Evolutionary conservation across 352 stramenopile genomes (phyloP), one percentile per base, ranked within the genome.

Genomic region (Lagenidium sp.): DNA sequence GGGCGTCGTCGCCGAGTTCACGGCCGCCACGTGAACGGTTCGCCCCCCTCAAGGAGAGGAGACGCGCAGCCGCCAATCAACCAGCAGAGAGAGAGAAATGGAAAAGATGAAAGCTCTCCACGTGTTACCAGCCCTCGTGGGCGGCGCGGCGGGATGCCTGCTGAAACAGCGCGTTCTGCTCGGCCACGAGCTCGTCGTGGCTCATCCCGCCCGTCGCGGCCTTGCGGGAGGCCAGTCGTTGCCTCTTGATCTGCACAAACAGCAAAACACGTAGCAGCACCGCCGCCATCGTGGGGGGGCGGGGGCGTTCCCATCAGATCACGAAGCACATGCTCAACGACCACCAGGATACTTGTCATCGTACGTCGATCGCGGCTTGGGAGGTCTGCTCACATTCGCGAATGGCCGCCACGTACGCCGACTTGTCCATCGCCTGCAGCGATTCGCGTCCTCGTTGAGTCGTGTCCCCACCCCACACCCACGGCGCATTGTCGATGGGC

Each of bases 81-180:
- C n/a, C n/a, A n/a, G n/a, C n/a, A n/a, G n/a, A n/a, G n/a, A n/a
- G n/a, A n/a, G n/a, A n/a, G n/a, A n/a, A n/a, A n/a, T n/a, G n/a
- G n/a, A n/a, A n/a, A n/a, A n/a, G n/a, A n/a, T n/a, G n/a, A n/a
- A n/a, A n/a, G n/a, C n/a, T n/a, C n/a, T n/a, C n/a, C n/a, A n/a
- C n/a, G n/a, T 39, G 32, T 66, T 55, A 85, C 76, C 76, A 88
- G 13, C 76, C 76, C 47, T 88, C 72, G 40, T 44, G 63, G 2
- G 68, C 63, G 10, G 76, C 76, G 44, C 81, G 69, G 22, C 59
- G 30, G 8, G 65, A 83, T 19, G 78, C 78, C 55, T 75, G 55
- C 43, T 82, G 59, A 44, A 90, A 87, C n/a, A 90, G 45, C 29
- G 67, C 75, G 36, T 67, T 82, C 58, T 89, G 77, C 41, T 83